Percentiles rank a stretch among this genome's conserved stretches.
These are phyloP conservation scores for Saccharomycopsis sp. DNA, from an alignment of 805 yeast species.

Conservation along the genomic window DNA sequence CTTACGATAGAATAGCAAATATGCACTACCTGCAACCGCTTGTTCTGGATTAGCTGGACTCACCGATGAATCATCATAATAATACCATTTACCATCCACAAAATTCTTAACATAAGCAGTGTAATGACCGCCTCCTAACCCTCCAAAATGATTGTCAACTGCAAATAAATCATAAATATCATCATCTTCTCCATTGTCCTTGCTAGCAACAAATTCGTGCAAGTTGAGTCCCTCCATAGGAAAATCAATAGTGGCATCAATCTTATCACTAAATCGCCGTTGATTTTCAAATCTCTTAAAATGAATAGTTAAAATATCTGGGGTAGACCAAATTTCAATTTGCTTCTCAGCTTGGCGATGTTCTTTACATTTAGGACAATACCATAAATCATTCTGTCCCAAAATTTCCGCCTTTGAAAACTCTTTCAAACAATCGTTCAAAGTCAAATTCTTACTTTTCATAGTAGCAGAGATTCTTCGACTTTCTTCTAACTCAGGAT, in stretches of 20 bases:
- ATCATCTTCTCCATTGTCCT: slow-evolving; percentile 23
- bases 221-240: slow-evolving; percentile 81
- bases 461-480: slow-evolving; percentile 28
- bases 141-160: slow-evolving; percentile 94
- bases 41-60: slow-evolving; percentile 50
- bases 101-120: slow-evolving; percentile 83
- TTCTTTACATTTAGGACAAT: slow-evolving; percentile 82
- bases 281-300: slow-evolving; percentile 84
- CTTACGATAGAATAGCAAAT: slow-evolving; percentile 74
- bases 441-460: slow-evolving; percentile 37
- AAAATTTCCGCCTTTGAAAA: slow-evolving; percentile 80
- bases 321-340: slow-evolving; percentile 88
- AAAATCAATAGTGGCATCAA: slow-evolving; percentile 76
- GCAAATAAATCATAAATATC: slow-evolving; percentile 79
- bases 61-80: slow-evolving; percentile 82
- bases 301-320: slow-evolving; percentile 85
- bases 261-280: slow-evolving; percentile 80
- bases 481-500: slow-evolving; percentile 47
- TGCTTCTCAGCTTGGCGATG: slow-evolving; percentile 88
- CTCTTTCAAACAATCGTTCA: slow-evolving; percentile 66
- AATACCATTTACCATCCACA: slow-evolving; percentile 76
- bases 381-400: slow-evolving; percentile 89
- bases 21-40: slow-evolving; percentile 72
- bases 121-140: slow-evolving; percentile 96
- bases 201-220: slow-evolving; percentile 43